Base-by-base conservation (phyloP, 352 stramenopile genomes). In the Phytophthora sp. region DNA sequence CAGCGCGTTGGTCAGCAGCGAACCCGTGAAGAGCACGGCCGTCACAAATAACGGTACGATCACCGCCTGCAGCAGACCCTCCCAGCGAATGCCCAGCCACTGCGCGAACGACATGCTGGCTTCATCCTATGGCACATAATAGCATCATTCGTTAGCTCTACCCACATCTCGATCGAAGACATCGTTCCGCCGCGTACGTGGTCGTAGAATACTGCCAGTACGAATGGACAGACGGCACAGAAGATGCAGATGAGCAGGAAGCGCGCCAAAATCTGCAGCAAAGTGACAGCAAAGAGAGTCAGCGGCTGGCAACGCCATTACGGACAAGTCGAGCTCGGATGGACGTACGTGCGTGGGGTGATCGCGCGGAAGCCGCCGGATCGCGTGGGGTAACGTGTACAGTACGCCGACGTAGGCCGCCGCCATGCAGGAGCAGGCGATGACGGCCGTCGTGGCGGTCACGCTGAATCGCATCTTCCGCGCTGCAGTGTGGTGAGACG, bases 241-340 rank as follows among this genome's bases (percentile, higher is more conserved):
- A 94, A 89, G 35, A 96, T 92, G 73, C 79, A 91, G 47, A 96
- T 93, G n/a, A 95, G 71, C 60, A 95, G 69, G 71, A 95, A 96
- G 30, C 88, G 86, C 54, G 85, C 88, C 13, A 93, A 73, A 63
- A 96, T 96, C 88, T 96, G 46, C 21, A 60, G 27, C 24, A 57
- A 41, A 29, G 13, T 11, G 3, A 64, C 12, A 30, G 15, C 31
- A 54, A 46, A 20, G 30, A 55, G 24, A 59, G 38, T 60, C 1
- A 68, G 42, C 36, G 20, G 3, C 31, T 58, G 51, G 23, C 16
- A 38, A 39, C 15, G 21, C 12, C 41, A 27, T 12, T 29, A 26
- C 16, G 13, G 38, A 50, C 3, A 59, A 7, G 4, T 18, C 13
- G 20, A 46, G 29, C 16, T 16, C 0, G 0, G n/a, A n/a, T n/a